Conservation (phyloP, 169 alveolate species). For the Neospora caninum region DNA sequence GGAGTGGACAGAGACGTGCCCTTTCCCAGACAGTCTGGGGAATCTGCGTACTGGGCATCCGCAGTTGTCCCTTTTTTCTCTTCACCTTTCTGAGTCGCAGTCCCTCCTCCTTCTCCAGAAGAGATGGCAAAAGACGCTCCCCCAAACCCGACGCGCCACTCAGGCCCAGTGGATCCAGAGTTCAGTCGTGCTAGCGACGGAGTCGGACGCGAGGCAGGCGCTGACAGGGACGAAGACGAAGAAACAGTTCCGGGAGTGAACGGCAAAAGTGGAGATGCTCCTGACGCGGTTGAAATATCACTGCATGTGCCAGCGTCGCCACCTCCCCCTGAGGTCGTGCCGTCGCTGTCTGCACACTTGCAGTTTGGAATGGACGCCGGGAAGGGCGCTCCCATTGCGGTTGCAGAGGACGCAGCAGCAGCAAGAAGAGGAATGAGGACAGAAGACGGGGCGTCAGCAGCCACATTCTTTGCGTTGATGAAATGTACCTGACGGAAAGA, state of each 20-base stretch:
- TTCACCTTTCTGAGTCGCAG: neutral
- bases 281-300: neutral
- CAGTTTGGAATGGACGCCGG: neutral
- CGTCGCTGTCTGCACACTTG: neutral
- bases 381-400: constrained; percentile 1
- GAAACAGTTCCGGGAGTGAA: neutral
- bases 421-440: neutral
- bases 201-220: neutral
- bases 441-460: constrained; percentile 13
- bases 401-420: neutral
- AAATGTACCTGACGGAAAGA: constrained; percentile 18
- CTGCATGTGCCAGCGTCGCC: neutral
- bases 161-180: too few species aligned
- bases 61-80: neutral
- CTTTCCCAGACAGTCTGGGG: too few species aligned
- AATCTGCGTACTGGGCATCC: too few species aligned
- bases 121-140: too few species aligned
- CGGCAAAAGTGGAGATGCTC: neutral
- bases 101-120: too few species aligned
- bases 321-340: neutral
- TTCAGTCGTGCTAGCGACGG: too few species aligned
- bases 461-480: constrained; percentile 15
- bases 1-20: too few species aligned
- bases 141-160: too few species aligned
- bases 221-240: neutral